Evolutionary conservation across 2,329 filamentous ascomycete genomes (phyloP).

Genomic region (Daldinia sp.): DNA sequence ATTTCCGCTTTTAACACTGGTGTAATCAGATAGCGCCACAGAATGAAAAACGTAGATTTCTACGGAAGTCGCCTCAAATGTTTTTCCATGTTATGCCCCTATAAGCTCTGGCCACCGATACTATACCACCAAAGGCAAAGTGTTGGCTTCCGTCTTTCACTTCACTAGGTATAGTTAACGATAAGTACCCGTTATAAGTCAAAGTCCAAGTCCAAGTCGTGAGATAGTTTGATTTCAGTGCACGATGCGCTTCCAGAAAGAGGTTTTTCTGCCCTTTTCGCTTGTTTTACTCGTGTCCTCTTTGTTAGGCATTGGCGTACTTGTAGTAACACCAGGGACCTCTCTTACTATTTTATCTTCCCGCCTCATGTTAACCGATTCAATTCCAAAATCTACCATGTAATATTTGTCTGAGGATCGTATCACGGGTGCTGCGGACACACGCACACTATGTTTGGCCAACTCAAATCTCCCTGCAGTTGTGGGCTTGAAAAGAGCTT

Average conservation of each 20-base stretch:
- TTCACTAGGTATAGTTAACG: too few relatives aligned
- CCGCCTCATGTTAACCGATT: not conserved
- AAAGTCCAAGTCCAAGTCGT: not conserved
- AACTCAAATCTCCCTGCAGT: not conserved
- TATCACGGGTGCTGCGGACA: not conserved
- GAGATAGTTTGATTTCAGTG: not conserved
- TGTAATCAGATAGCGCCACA: not conserved
- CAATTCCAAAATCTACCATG: not conserved
- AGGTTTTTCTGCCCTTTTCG: not conserved
- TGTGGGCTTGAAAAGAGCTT: conserved; percentile 14
- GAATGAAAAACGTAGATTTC: not conserved
- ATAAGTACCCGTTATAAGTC: not conserved
- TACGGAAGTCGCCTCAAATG: not conserved
- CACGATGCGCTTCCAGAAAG: not conserved
- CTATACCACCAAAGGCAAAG: too few relatives aligned
- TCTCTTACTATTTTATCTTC: not conserved
- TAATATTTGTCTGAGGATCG: not conserved
- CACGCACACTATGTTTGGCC: not conserved
- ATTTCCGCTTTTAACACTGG: not conserved
- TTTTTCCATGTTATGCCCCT: not conserved
- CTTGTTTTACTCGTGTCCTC: not conserved
- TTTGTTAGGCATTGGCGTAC: too few relatives aligned
- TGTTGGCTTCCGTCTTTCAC: too few relatives aligned
- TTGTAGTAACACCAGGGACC: not conserved
- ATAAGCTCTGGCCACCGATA: not conserved